These are phyloP conservation scores for Ascochyta pisi DNA, from an alignment of 2,329 filamentous ascomycete genomes.

Conservation along the genomic window DNA sequence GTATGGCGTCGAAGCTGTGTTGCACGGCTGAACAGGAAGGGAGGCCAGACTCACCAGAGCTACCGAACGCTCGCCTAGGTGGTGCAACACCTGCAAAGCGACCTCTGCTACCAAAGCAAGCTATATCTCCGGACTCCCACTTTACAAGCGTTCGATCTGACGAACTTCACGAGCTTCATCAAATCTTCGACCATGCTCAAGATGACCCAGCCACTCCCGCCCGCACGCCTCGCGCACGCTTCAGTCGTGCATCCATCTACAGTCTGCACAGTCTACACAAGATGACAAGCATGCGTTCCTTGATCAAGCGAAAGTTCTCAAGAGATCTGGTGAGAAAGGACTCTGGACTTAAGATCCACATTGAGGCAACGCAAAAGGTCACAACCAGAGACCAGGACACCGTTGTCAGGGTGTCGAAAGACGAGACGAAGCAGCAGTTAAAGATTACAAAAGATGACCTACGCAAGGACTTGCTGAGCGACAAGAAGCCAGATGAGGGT, in stretches of 20 bases:
- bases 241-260: conserved; percentile 37
- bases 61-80: conserved; percentile 43
- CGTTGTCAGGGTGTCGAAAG: conserved; percentile 31
- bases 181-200: conserved; percentile 43
- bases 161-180: conserved; percentile 42
- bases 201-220: conserved; percentile 20
- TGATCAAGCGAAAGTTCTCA: conserved; percentile 44
- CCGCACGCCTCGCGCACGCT: conserved; percentile 27
- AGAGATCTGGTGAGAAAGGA: conserved; percentile 32
- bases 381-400: conserved; percentile 24
- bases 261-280: conserved; percentile 45
- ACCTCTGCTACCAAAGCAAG: conserved; percentile 31
- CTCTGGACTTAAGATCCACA: conserved; percentile 7
- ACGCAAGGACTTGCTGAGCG: conserved; percentile 41
- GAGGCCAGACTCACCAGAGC: conserved; percentile 37
- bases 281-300: conserved; percentile 44
- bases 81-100: conserved; percentile 35
- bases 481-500: conserved; percentile 42
- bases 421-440: conserved; percentile 32
- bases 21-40: conserved; percentile 42
- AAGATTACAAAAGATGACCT: conserved; percentile 42
- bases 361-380: conserved; percentile 14
- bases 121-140: conserved; percentile 31
- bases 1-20: conserved; percentile 44
- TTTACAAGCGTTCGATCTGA: conserved; percentile 42